Conservation (phyloP, 2,329 filamentous ascomycete species). For the Penicillium thymicola region DNA sequence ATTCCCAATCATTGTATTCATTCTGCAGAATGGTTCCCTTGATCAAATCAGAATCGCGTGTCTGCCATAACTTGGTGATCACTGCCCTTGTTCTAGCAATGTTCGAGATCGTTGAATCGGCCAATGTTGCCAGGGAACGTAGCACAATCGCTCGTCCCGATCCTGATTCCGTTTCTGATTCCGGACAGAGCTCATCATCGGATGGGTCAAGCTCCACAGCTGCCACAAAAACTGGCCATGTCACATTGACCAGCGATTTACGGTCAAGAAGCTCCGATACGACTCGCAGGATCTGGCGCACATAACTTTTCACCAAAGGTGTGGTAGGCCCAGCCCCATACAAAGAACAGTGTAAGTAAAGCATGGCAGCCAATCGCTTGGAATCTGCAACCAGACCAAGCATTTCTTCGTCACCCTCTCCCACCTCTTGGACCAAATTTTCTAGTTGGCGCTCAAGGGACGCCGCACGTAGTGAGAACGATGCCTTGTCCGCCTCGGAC, state of each 20-base stretch:
- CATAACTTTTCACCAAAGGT: slow-evolving; percentile 31
- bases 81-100: slow-evolving; percentile 46
- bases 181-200: slow-evolving; percentile 37
- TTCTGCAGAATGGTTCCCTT: slow-evolving; percentile 18
- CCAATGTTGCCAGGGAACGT: slow-evolving; percentile 41
- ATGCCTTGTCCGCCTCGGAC: slow-evolving; percentile 22
- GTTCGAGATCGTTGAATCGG: slow-evolving; percentile 43
- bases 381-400: slow-evolving; percentile 41
- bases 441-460: slow-evolving; percentile 35
- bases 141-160: slow-evolving; percentile 42
- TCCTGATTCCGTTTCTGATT: slow-evolving; percentile 16
- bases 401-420: slow-evolving; percentile 30
- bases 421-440: slow-evolving; percentile 33
- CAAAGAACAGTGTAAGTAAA: slow-evolving; percentile 49
- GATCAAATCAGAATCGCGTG: slow-evolving; percentile 39
- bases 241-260: slow-evolving; percentile 34
- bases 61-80: slow-evolving; percentile 49
- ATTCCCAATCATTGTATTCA: slow-evolving; percentile 42
- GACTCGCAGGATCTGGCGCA: slow-evolving; percentile 36
- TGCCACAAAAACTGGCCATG: slow-evolving; percentile 46
- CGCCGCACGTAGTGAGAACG: slow-evolving; percentile 34
- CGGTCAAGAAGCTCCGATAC: slow-evolving; percentile 35
- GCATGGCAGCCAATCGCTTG: slow-evolving; percentile 44
- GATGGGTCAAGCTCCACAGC: slow-evolving; percentile 43
- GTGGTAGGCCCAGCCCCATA: slow-evolving; percentile 44